Evolutionary conservation across 148 eudicot genomes (phyloP).

Genomic region (Diospyros kaki): DNA sequence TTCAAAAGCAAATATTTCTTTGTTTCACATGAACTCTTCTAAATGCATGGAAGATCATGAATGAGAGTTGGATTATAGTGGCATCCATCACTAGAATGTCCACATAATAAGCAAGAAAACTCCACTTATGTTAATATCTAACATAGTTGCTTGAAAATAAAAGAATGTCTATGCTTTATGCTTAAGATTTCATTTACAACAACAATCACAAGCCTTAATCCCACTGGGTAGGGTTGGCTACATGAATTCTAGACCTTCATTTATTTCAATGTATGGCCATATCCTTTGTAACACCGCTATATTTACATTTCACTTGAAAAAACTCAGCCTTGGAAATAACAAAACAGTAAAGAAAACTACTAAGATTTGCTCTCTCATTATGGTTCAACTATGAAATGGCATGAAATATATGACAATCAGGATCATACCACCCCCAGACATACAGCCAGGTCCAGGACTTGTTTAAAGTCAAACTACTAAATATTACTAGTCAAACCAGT

Average conservation of each 20-base stretch:
- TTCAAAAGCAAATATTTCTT: background rate
- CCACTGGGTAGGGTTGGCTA: too few species aligned
- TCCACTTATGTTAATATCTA: background rate
- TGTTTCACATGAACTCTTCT: background rate
- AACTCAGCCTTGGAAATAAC: background rate
- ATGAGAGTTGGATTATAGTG: background rate
- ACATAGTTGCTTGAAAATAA: background rate
- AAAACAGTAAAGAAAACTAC: background rate
- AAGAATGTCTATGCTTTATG: background rate
- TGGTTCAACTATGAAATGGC: background rate
- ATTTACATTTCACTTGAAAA: too few species aligned
- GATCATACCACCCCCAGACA: background rate
- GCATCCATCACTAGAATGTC: background rate
- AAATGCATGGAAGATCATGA: background rate
- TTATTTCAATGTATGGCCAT: too few species aligned
- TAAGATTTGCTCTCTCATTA: background rate
- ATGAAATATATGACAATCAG: background rate
- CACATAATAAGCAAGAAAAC: background rate
- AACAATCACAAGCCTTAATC: too few species aligned
- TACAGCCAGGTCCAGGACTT: background rate
- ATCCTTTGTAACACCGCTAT: too few species aligned
- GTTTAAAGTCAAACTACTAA: too few species aligned
- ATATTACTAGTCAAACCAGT: constrained; percentile 12
- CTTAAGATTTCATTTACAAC: too few species aligned
- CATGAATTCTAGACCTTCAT: too few species aligned